Evolutionary conservation across 345 rosid genomes (phyloP).

Genomic region (Eucalyptus microcorys): DNA sequence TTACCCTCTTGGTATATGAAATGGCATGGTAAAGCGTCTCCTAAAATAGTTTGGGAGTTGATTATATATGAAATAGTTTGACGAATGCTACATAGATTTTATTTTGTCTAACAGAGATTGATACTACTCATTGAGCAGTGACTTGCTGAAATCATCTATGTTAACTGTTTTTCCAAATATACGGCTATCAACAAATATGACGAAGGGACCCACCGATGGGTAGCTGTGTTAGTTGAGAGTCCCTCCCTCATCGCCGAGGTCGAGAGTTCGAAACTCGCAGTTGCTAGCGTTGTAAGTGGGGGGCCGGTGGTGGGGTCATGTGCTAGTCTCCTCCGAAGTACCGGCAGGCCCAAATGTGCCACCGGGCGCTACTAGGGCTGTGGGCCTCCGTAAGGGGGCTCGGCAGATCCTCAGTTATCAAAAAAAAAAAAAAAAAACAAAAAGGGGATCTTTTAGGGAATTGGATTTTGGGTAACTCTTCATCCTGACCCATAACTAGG

Average conservation of each 20-base stretch:
- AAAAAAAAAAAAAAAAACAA: too few relatives aligned
- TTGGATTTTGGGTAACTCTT: background rate
- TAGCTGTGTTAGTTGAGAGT: too few relatives aligned
- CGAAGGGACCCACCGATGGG: too few relatives aligned
- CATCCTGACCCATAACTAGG: background rate
- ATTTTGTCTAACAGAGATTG: background rate
- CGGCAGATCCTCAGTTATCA: fast-evolving
- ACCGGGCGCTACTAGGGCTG: too few relatives aligned
- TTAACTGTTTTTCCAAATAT: background rate
- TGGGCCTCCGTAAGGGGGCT: too few relatives aligned
- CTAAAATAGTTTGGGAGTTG: too few relatives aligned
- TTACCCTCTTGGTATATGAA: background rate
- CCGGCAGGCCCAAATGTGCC: too few relatives aligned
- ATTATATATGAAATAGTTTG: background rate
- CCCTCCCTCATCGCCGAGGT: too few relatives aligned
- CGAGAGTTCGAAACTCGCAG: too few relatives aligned
- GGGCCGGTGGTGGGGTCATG: fast-evolving
- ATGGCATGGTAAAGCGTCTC: background rate
- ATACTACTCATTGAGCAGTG: background rate
- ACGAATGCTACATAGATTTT: background rate
- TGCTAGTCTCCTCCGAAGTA: too few relatives aligned
- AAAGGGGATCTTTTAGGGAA: background rate
- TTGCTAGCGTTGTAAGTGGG: too few relatives aligned
- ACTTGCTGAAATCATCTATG: background rate
- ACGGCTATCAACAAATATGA: background rate